phyloP scores from a whole-genome alignment of 345 rosid genomes.

The Dovyalis caffra region DNA sequence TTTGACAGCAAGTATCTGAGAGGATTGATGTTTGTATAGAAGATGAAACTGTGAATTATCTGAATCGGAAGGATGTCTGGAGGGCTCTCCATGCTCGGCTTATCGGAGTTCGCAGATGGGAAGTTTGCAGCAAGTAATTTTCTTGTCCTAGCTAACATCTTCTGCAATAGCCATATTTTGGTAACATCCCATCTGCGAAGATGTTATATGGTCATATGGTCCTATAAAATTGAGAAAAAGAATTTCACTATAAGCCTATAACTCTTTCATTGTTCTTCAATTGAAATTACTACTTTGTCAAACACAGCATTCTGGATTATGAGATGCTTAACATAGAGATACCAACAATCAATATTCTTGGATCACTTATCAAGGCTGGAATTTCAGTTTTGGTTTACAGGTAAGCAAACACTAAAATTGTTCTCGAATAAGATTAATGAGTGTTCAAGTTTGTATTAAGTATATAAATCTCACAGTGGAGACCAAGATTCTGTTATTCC shows the following conservation, averaged over 20 bases:
- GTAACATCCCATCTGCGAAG: too few relatives aligned
- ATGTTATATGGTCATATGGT: background rate
- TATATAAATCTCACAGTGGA: slow-evolving; percentile 13
- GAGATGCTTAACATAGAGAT: slow-evolving; percentile 45
- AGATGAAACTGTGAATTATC: slow-evolving; percentile 82
- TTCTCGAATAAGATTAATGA: background rate
- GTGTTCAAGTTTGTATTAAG: background rate
- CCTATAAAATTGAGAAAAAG: background rate
- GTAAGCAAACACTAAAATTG: background rate
- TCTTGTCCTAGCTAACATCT: background rate
- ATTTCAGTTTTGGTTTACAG: slow-evolving; percentile 32
- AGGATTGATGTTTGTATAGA: slow-evolving; percentile 86
- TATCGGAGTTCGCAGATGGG: slow-evolving; percentile 80
- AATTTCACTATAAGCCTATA: background rate
- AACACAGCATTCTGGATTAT: slow-evolving; percentile 74
- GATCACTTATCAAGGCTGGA: slow-evolving; percentile 33
- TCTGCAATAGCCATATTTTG: background rate
- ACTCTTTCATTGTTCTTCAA: background rate
- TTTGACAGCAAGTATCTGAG: slow-evolving; percentile 17
- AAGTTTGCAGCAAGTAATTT: slow-evolving; percentile 88
- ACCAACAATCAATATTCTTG: slow-evolving; percentile 26
- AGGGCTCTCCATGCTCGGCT: slow-evolving; percentile 87
- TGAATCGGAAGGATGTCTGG: slow-evolving; percentile 82
- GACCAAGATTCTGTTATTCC: slow-evolving; percentile 99
- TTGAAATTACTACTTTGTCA: background rate